phyloP scores from a whole-genome alignment of 2,329 filamentous ascomycete species.

The Pseudocercospora eumusae region DNA sequence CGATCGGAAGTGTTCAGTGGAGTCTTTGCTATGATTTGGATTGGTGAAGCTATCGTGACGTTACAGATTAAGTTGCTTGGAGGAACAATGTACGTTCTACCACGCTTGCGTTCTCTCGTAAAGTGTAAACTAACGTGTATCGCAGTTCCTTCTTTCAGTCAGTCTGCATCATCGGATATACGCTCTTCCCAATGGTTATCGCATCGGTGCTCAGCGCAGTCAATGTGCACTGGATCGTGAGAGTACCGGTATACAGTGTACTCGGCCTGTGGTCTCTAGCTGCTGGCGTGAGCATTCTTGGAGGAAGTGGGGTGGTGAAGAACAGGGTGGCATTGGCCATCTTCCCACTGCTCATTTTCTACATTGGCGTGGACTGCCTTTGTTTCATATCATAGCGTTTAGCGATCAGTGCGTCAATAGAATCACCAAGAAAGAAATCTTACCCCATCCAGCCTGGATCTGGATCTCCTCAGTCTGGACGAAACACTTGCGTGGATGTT shows the following conservation, averaged over 20 bases:
- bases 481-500: background rate
- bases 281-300: constrained; percentile 91
- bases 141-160: constrained; percentile 93
- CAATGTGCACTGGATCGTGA: constrained; percentile 72
- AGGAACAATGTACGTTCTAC: constrained; percentile 81
- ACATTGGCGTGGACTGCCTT: constrained; percentile 85
- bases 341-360: constrained; percentile 93
- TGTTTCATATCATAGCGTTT: constrained; percentile 74
- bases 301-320: constrained; percentile 91
- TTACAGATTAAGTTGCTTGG: constrained; percentile 94
- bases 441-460: background rate
- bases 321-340: constrained; percentile 92
- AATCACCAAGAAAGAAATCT: constrained; percentile 3
- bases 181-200: constrained; percentile 92
- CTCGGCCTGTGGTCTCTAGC: constrained; percentile 91
- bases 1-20: constrained; percentile 89
- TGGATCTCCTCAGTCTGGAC: background rate
- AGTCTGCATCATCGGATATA: constrained; percentile 97
- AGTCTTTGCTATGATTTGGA: constrained; percentile 95
- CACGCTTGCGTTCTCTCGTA: background rate
- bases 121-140: constrained; percentile 35
- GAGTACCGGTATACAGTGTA: constrained; percentile 87
- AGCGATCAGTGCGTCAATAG: constrained; percentile 4
- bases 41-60: constrained; percentile 95
- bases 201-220: constrained; percentile 86